These are phyloP conservation scores for Phaeotremella fagi DNA, from an alignment of 768 basidiomycete genomes.

Conservation along the genomic window DNA sequence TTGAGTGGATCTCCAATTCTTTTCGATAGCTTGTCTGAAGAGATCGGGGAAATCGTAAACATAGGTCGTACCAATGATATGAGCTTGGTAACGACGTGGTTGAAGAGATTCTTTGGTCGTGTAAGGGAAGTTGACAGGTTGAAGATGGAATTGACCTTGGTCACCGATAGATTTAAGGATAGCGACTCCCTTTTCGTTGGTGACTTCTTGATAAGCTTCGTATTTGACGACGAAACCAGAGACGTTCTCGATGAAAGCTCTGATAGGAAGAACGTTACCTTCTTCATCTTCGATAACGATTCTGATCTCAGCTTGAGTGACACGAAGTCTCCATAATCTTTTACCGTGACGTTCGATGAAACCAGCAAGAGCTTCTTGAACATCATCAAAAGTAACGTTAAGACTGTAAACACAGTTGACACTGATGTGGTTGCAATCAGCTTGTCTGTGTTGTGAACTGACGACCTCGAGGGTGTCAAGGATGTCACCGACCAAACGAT, in stretches of 20 bases:
- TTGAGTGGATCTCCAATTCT: conserved; percentile 65
- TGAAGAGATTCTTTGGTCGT: conserved; percentile 97
- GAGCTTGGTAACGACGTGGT: conserved; percentile 97
- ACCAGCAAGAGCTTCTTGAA: conserved; percentile 92
- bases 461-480: conserved; percentile 94
- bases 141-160: conserved; percentile 92
- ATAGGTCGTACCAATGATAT: conserved; percentile 96
- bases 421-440: conserved; percentile 98
- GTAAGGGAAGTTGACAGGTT: conserved; percentile 88
- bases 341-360: conserved; percentile 99
- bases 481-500: conserved; percentile 87
- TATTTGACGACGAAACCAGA: conserved; percentile 98
- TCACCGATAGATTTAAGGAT: conserved; percentile 98
- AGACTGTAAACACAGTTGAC: conserved; percentile 99
- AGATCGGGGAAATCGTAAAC: conserved; percentile 99
- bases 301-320: conserved; percentile 95
- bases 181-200: conserved; percentile 87
- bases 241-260: conserved; percentile 96
- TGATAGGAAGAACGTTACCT: conserved; percentile 91
- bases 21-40: conserved; percentile 93
- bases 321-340: conserved; percentile 94
- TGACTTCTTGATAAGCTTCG: conserved; percentile 96
- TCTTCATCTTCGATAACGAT: conserved; percentile 90
- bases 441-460: conserved; percentile 77
- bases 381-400: conserved; percentile 90